A percentile compares a stretch with the other conserved stretches of the same genome.
These are phyloP conservation scores for Trichosporon asahii DNA, from an alignment of 1,284 basidiomycete species.

Conservation along the genomic window DNA sequence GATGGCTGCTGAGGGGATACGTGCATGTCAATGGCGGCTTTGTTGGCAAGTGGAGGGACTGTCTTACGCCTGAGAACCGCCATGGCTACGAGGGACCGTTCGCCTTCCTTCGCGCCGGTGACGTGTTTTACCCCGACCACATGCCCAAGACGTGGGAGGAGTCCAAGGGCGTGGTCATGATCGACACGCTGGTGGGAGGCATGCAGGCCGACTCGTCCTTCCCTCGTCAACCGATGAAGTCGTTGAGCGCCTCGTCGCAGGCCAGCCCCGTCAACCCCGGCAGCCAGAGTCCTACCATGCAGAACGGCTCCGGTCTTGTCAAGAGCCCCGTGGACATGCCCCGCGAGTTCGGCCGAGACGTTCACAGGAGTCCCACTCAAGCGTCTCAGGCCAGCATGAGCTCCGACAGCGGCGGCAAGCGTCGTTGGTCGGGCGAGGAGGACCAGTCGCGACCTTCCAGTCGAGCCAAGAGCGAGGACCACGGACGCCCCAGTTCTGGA, in stretches of 20 bases:
- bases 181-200: not conserved
- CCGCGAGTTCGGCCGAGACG: not conserved
- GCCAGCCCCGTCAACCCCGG: not conserved
- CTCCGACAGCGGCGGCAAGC: not conserved
- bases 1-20: conserved; percentile 51
- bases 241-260: not conserved
- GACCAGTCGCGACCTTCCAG: not conserved
- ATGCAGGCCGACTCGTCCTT: not conserved
- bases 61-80: conserved; percentile 41
- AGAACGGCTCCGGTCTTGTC: not conserved
- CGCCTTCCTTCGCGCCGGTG: conserved; percentile 42
- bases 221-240: not conserved
- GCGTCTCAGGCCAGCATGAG: conserved; percentile 1
- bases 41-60: conserved; percentile 50
- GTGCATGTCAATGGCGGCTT: conserved; percentile 46
- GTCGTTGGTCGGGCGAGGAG: not conserved
- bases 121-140: conserved; percentile 38
- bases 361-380: not conserved
- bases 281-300: not conserved
- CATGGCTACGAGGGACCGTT: conserved; percentile 46
- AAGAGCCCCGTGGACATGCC: not conserved
- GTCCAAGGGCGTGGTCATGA: conserved; percentile 6
- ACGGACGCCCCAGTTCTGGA: not conserved
- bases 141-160: conserved; percentile 33
- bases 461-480: conserved; percentile 3